Evolutionary conservation across 2,329 filamentous ascomycete genomes (phyloP).

Genomic region (Rasamsonia emersonii): DNA sequence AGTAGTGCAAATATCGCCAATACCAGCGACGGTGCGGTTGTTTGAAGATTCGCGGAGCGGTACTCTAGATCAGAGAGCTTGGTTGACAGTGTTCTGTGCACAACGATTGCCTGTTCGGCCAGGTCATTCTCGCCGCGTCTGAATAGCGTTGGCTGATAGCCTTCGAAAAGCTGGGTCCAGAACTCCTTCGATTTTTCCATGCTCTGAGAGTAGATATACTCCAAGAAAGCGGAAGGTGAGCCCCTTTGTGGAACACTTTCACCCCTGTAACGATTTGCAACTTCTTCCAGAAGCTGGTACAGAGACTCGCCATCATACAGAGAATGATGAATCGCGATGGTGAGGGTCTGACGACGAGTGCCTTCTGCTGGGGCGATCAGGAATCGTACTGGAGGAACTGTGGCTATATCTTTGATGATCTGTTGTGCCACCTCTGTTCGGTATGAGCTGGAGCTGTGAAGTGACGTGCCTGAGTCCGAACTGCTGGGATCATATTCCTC

Average conservation of each 20-base stretch:
- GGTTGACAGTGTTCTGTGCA: slow-evolving; percentile 9
- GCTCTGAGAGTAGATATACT: slow-evolving; percentile 19
- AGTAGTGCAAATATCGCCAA: slow-evolving; percentile 27
- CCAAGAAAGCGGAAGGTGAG: slow-evolving; percentile 16
- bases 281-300: slow-evolving; percentile 8
- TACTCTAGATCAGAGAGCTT: slow-evolving; percentile 19
- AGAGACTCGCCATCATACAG: slow-evolving; percentile 5
- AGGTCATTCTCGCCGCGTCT: slow-evolving; percentile 3
- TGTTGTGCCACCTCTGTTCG: slow-evolving; percentile 13
- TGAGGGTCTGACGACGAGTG: slow-evolving; percentile 6
- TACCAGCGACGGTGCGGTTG: slow-evolving; percentile 23
- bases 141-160: slow-evolving; percentile 16
- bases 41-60: slow-evolving; percentile 17
- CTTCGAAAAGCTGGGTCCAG: slow-evolving; percentile 18
- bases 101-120: slow-evolving; percentile 8
- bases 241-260: slow-evolving; percentile 11
- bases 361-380: slow-evolving; percentile 11
- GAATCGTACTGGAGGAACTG: slow-evolving; percentile 20
- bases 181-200: slow-evolving; percentile 17
- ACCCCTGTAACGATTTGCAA: slow-evolving; percentile 14
- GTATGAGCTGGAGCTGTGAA: too few relatives aligned
- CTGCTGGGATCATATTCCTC: slow-evolving; percentile 14
- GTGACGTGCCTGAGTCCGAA: too few relatives aligned
- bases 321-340: slow-evolving; percentile 2
- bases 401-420: slow-evolving; percentile 19